Conservation (phyloP, 768 basidiomycete genomes). For the Lenzites betulinus region DNA sequence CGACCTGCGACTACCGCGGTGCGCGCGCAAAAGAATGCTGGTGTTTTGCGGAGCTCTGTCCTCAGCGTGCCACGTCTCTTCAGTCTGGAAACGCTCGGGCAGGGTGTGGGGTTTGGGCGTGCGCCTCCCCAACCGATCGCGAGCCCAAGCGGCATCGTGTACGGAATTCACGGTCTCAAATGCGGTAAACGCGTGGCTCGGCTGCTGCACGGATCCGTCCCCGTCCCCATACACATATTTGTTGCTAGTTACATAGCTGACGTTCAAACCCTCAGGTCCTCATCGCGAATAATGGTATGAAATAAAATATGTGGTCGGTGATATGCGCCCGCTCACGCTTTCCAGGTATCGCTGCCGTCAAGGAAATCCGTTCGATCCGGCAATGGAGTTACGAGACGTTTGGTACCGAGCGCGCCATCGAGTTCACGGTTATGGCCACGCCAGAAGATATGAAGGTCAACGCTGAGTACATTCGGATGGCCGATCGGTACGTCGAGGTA, state of each 20-base stretch:
- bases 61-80: background rate
- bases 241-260: background rate
- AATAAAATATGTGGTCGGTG: background rate
- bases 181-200: slow-evolving; percentile 11
- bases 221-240: background rate
- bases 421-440: slow-evolving; percentile 99
- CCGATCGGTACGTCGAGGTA: slow-evolving; percentile 98
- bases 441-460: slow-evolving; percentile 99
- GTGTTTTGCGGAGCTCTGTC: background rate
- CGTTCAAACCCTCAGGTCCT: slow-evolving; percentile 64
- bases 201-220: background rate
- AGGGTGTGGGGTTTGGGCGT: background rate
- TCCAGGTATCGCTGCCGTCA: slow-evolving; percentile 94
- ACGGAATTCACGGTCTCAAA: slow-evolving; percentile 8
- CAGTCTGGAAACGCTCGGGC: background rate
- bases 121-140: background rate
- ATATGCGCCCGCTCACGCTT: slow-evolving; percentile 25
- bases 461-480: slow-evolving; percentile 99
- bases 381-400: slow-evolving; percentile 99
- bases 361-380: slow-evolving; percentile 97
- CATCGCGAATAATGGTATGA: slow-evolving; percentile 94
- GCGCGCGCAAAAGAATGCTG: background rate
- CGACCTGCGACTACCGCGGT: background rate
- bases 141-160: background rate
- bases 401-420: slow-evolving; percentile 92